Conservation (phyloP, 805 yeast species). For the Candida suzukii region DNA sequence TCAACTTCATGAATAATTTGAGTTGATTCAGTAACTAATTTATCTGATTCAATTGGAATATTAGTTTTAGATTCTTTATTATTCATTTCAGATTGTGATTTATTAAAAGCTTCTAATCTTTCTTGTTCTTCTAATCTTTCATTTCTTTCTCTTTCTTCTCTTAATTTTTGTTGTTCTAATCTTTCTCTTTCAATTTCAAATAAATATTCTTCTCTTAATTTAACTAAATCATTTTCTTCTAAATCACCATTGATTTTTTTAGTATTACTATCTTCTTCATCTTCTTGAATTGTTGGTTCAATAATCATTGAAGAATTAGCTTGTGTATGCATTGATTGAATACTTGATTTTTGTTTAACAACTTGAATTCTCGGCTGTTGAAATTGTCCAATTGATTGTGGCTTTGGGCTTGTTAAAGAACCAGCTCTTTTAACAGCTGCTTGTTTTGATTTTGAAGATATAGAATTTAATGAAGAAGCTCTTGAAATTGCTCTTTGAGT, state of each 20-base stretch:
- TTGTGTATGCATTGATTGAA: constrained; percentile 16
- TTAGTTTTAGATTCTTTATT: background rate
- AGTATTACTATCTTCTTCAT: constrained; percentile 4
- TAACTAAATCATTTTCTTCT: constrained; percentile 13
- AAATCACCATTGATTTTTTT: constrained; percentile 1
- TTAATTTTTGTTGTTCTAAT: constrained; percentile 26
- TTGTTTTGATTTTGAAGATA: constrained; percentile 9
- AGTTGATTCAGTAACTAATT: background rate
- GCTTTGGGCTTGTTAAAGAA: constrained; percentile 12
- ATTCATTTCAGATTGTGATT: background rate
- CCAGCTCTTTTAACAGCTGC: constrained; percentile 13
- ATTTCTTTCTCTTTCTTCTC: constrained; percentile 31
- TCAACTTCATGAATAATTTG: background rate
- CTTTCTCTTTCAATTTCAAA: constrained; percentile 22
- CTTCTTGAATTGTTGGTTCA: constrained; percentile 18
- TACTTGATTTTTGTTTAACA: constrained; percentile 11
- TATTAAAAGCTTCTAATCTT: constrained; percentile 15
- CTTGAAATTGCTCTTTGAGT: constrained; percentile 11
- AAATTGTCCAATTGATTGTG: background rate
- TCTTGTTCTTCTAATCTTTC: constrained; percentile 31
- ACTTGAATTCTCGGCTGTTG: background rate
- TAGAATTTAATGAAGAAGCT: constrained; percentile 16
- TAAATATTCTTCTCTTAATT: constrained; percentile 17
- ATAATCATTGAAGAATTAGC: constrained; percentile 8
- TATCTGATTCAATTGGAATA: background rate